A percentile compares a stretch with the other conserved stretches of the same genome.
phyloP scores from a whole-genome alignment of 176 grass and related monocot species.

The Carex scoparia region DNA sequence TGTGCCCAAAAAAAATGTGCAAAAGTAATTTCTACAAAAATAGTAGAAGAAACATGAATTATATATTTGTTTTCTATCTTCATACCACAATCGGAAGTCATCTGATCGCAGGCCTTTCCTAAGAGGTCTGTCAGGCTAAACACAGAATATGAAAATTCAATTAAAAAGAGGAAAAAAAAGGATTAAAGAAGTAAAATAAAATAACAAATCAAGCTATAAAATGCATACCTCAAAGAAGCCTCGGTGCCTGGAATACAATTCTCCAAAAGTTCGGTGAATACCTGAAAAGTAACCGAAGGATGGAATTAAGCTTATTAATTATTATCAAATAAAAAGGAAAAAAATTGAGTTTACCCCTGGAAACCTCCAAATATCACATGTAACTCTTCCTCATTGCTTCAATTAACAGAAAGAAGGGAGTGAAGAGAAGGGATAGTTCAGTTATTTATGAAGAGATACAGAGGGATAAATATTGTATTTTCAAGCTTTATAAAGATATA shows the following conservation, averaged over 20 bases:
- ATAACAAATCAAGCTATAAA: neutral
- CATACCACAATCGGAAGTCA: slow-evolving; percentile 88
- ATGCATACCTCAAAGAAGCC: slow-evolving; percentile 69
- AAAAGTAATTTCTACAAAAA: neutral
- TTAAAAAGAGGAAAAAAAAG: slow-evolving; percentile 21
- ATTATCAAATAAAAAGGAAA: neutral
- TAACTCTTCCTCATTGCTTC: neutral
- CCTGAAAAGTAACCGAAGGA: slow-evolving; percentile 39
- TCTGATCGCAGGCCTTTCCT: slow-evolving; percentile 55
- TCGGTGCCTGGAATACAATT: slow-evolving; percentile 66
- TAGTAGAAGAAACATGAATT: neutral
- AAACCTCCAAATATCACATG: neutral
- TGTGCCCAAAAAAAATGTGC: neutral
- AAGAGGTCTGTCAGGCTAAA: slow-evolving; percentile 80
- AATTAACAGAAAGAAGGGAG: neutral
- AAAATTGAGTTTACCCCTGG: neutral
- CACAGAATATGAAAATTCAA: slow-evolving; percentile 41
- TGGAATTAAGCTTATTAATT: neutral
- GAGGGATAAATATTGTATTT: neutral
- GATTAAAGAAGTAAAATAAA: neutral
- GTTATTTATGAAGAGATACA: neutral
- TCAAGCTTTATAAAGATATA: neutral
- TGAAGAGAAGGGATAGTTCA: neutral
- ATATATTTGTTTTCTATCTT: neutral
- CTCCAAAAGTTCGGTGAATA: slow-evolving; percentile 77